phyloP scores from a whole-genome alignment of 2,329 filamentous ascomycete genomes.

The Sclerotinia borealis region DNA sequence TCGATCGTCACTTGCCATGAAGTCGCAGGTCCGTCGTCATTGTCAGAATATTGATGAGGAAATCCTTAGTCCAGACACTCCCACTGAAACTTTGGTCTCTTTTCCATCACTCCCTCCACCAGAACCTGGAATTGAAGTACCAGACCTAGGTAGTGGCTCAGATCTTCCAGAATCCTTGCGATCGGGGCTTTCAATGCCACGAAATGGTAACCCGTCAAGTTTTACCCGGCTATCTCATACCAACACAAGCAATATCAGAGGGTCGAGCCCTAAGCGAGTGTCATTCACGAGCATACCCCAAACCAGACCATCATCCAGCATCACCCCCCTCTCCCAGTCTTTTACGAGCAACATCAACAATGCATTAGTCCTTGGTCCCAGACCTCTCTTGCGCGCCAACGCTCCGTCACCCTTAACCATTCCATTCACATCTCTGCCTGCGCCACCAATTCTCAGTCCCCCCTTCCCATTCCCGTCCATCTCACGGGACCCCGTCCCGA shows the following conservation, averaged over 20 bases:
- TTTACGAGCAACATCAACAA: not conserved
- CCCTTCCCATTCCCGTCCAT: constrained; percentile 17
- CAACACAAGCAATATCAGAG: not conserved
- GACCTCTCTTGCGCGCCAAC: not conserved
- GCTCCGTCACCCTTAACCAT: constrained; percentile 9
- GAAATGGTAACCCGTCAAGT: not conserved
- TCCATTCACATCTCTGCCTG: constrained; percentile 11
- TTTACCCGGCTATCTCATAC: not conserved
- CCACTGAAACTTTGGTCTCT: not conserved
- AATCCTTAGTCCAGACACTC: constrained; percentile 1
- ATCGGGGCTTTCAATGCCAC: not conserved
- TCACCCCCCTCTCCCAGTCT: not conserved
- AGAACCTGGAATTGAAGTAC: no score
- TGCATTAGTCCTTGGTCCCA: not conserved
- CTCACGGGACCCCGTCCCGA: constrained; percentile 19
- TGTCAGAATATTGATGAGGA: constrained; percentile 15
- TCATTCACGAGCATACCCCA: not conserved
- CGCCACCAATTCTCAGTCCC: constrained; percentile 19
- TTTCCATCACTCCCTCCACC: not conserved
- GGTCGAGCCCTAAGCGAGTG: not conserved
- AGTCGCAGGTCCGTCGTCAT: constrained; percentile 15
- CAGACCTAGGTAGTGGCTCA: not conserved
- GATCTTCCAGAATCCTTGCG: not conserved
- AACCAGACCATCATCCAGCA: not conserved
- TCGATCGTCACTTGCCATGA: constrained; percentile 9